phyloP scores from a whole-genome alignment of 257 asterid species.

The Scutellaria galericulata region DNA sequence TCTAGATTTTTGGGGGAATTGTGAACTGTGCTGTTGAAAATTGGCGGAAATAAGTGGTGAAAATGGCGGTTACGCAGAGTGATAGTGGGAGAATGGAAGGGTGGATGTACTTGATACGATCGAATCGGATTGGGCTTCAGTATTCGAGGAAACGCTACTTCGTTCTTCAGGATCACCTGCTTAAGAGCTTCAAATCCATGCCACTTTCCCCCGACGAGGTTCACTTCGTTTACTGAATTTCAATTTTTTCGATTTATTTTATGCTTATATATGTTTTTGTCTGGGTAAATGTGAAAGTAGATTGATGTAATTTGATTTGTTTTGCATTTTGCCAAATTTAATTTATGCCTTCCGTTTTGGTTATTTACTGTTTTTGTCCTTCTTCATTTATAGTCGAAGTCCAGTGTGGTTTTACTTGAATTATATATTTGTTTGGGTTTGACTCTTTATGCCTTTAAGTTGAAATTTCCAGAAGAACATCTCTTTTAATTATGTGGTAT shows the following conservation, averaged over 20 bases:
- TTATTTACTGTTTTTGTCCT: constrained; percentile 2
- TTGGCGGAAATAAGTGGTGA: constrained; percentile 4
- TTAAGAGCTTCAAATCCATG: constrained; percentile 83
- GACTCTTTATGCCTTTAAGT: constrained; percentile 1
- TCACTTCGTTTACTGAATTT: background rate
- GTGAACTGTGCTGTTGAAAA: background rate
- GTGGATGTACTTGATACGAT: constrained; percentile 88
- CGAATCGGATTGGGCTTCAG: constrained; percentile 87
- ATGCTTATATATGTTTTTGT: background rate
- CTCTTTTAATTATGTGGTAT: background rate
- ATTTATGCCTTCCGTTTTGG: constrained; percentile 6
- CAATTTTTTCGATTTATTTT: background rate
- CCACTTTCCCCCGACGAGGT: constrained; percentile 76
- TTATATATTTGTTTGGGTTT: constrained; percentile 19
- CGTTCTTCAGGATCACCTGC: constrained; percentile 81
- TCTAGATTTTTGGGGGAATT: constrained; percentile 23
- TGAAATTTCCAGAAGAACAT: constrained; percentile 28
- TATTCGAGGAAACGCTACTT: constrained; percentile 90
- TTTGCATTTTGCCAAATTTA: constrained; percentile 23
- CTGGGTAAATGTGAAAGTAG: constrained; percentile 22
- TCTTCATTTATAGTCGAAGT: constrained; percentile 2
- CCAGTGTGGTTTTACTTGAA: constrained; percentile 11
- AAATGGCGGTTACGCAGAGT: constrained; percentile 57
- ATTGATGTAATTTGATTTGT: constrained; percentile 23
- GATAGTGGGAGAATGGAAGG: constrained; percentile 88